A percentile compares a stretch with the other conserved stretches of the same genome.
Conservation (phyloP, 1,284 basidiomycete species). For the Cutaneotrichosporon sp. region DNA sequence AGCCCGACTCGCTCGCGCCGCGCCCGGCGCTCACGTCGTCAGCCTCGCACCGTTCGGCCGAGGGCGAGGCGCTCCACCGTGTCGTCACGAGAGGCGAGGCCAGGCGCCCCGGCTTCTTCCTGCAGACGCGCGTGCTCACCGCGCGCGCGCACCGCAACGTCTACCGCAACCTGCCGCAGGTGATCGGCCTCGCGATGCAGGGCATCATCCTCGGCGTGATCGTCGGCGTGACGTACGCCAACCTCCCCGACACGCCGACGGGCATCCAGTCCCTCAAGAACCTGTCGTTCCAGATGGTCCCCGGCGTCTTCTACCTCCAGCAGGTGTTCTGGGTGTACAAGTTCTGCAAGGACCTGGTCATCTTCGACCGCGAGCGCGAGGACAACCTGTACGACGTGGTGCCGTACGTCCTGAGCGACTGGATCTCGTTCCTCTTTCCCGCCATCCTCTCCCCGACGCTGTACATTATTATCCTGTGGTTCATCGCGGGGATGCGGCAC, state of each 20-base stretch:
- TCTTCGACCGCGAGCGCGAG: constrained; percentile 59
- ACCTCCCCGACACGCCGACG: constrained; percentile 48
- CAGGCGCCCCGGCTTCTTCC: constrained; percentile 39
- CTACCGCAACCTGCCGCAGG: constrained; percentile 48
- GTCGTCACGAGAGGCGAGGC: constrained; percentile 6
- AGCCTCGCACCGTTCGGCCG: neutral
- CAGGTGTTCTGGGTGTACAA: constrained; percentile 53
- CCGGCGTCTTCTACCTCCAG: constrained; percentile 50
- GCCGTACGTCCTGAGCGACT: constrained; percentile 54
- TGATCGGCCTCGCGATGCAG: constrained; percentile 48
- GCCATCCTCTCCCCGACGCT: constrained; percentile 46
- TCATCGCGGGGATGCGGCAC: constrained; percentile 50
- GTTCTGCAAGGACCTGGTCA: constrained; percentile 54
- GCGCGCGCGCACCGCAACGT: constrained; percentile 49
- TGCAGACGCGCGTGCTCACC: constrained; percentile 49
- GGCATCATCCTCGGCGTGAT: constrained; percentile 46
- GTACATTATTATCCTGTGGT: constrained; percentile 52
- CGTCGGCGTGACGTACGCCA: constrained; percentile 35
- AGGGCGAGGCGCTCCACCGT: constrained; percentile 16
- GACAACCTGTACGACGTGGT: constrained; percentile 45
- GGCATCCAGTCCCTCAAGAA: constrained; percentile 57
- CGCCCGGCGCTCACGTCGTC: neutral
- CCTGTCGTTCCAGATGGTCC: constrained; percentile 46
- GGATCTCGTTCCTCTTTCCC: constrained; percentile 49
- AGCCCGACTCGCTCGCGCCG: neutral